phyloP scores from a whole-genome alignment of 176 grass and related monocot species.

The Thinopyrum elongatum region DNA sequence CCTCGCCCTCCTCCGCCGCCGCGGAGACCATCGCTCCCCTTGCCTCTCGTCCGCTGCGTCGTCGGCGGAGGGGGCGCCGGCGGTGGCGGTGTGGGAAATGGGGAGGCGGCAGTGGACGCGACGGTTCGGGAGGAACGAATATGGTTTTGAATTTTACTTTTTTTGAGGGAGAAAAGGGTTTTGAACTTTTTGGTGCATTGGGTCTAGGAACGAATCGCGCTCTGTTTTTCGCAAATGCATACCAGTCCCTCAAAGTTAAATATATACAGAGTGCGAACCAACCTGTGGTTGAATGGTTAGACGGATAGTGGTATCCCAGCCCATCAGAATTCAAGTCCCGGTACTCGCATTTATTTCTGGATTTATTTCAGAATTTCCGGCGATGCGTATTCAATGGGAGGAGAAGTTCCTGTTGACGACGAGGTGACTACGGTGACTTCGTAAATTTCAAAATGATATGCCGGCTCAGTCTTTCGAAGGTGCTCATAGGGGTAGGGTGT shows the following conservation, averaged over 20 bases:
- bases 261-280: too few relatives aligned
- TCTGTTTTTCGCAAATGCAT: not conserved
- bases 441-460: too few relatives aligned
- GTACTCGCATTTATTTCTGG: too few relatives aligned
- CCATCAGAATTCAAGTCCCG: too few relatives aligned
- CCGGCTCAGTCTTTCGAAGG: too few relatives aligned
- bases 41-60: not conserved
- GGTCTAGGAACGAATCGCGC: not conserved
- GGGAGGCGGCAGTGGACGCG: not conserved
- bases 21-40: not conserved
- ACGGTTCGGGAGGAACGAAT: not conserved
- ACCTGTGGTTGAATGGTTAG: too few relatives aligned
- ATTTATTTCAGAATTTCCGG: too few relatives aligned
- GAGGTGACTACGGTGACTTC: too few relatives aligned
- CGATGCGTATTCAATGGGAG: too few relatives aligned
- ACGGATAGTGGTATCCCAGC: too few relatives aligned
- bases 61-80: not conserved
- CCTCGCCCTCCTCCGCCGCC: conserved; percentile 2
- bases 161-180: not conserved
- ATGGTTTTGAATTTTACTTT: not conserved
- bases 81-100: conserved; percentile 18
- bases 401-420: too few relatives aligned
- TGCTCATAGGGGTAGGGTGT: too few relatives aligned
- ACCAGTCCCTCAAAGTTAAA: not conserved
- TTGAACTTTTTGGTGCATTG: conserved; percentile 20